Evolutionary conservation across 768 basidiomycete species (phyloP).

Genomic region (Leccinum sublutescens): DNA sequence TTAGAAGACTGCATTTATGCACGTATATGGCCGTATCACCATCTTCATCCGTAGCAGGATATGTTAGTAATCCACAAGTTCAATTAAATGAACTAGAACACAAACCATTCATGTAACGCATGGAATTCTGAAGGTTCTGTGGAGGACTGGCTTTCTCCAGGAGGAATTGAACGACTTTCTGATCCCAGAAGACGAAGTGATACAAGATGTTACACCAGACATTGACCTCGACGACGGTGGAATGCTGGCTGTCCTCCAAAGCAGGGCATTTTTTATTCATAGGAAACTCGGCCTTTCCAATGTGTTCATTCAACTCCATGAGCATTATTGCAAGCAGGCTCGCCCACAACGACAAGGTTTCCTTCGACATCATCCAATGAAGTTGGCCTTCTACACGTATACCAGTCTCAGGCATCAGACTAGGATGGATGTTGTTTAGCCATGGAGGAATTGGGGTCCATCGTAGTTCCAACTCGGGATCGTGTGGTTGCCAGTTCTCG

Average conservation of each 20-base stretch:
- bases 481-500: not conserved
- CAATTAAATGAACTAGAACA: too few relatives aligned
- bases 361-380: not conserved
- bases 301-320: not conserved
- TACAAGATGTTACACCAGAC: not conserved
- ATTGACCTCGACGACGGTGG: not conserved
- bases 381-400: not conserved
- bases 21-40: too few relatives aligned
- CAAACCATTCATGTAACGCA: not conserved
- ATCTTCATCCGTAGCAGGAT: too few relatives aligned
- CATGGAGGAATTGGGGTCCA: not conserved
- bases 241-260: not conserved
- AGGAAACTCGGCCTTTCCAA: not conserved
- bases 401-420: not conserved
- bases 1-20: not conserved
- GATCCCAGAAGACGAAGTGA: not conserved
- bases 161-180: not conserved
- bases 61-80: too few relatives aligned
- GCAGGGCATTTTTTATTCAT: not conserved
- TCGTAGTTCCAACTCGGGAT: not conserved
- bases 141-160: not conserved
- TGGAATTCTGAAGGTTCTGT: not conserved
- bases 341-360: not conserved
- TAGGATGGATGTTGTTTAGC: not conserved
- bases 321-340: not conserved